A percentile compares a stretch with the other conserved stretches of the same genome.
phyloP scores from a whole-genome alignment of 768 basidiomycete genomes.

The Rhodotorula graminis region DNA sequence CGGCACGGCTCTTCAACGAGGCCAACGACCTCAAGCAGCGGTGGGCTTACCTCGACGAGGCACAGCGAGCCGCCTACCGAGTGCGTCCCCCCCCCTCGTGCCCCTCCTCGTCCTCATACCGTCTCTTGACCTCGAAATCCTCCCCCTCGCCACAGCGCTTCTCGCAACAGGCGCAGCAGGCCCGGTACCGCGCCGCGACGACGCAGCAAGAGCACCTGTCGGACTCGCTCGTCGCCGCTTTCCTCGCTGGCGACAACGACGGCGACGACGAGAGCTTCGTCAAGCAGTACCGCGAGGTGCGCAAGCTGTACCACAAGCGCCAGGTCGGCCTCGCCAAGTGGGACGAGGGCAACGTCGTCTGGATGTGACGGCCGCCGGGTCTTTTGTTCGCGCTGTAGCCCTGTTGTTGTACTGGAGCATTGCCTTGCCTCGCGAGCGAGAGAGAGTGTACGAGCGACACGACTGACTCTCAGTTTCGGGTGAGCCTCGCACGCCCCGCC shows the following conservation, averaged over 20 bases:
- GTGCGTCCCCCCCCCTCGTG: conserved; percentile 52
- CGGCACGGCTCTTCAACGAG: conserved; percentile 79
- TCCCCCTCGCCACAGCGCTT: conserved; percentile 60
- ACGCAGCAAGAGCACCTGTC: conserved; percentile 86
- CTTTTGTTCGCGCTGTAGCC: too few species aligned
- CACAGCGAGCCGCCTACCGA: conserved; percentile 84
- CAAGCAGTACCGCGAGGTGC: conserved; percentile 73
- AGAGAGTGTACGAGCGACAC: too few species aligned
- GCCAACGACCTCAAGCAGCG: conserved; percentile 72
- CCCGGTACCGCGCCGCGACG: conserved; percentile 79
- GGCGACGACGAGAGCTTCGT: conserved; percentile 66
- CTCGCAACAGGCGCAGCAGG: conserved; percentile 76
- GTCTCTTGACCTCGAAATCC: too few species aligned
- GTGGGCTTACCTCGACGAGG: conserved; percentile 81
- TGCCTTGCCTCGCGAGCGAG: too few species aligned
- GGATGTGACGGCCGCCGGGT: conserved; percentile 66
- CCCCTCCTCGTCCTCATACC: too few species aligned
- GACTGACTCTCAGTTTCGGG: too few species aligned
- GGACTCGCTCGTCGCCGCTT: conserved; percentile 74
- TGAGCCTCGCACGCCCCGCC: too few species aligned
- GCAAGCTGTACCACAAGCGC: conserved; percentile 90
- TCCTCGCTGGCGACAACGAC: conserved; percentile 55
- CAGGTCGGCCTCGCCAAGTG: conserved; percentile 85
- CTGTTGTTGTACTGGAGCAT: too few species aligned
- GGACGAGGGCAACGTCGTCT: conserved; percentile 70